Conservation (phyloP, 1,284 basidiomycete species). For the Fomitopsis pinicola region DNA sequence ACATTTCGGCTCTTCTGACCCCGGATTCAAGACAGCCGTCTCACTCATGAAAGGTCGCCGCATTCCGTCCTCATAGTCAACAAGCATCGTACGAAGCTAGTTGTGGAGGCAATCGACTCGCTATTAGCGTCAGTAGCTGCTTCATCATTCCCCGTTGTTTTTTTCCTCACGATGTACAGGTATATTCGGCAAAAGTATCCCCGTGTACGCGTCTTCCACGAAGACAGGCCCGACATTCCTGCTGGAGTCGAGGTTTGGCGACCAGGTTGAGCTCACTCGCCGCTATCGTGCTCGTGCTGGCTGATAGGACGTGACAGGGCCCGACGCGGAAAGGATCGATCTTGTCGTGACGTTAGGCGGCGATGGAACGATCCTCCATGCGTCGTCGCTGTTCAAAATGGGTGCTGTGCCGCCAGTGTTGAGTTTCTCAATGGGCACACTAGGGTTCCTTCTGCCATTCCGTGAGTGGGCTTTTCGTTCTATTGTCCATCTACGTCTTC, state of each 20-base stretch:
- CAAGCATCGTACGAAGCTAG: conserved; percentile 70
- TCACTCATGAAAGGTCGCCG: conserved; percentile 14
- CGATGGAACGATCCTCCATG: conserved; percentile 94
- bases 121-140: conserved; percentile 55
- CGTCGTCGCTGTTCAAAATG: conserved; percentile 86
- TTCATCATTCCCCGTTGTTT: no score
- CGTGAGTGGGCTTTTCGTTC: conserved; percentile 48
- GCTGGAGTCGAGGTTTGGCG: conserved; percentile 61
- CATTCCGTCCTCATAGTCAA: conserved; percentile 67
- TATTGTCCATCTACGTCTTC: not conserved
- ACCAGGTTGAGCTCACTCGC: conserved; percentile 37
- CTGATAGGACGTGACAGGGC: conserved; percentile 29
- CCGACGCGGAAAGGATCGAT: conserved; percentile 62
- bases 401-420: conserved; percentile 92
- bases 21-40: conserved; percentile 2
- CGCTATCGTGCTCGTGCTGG: not conserved
- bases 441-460: conserved; percentile 93
- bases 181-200: conserved; percentile 66
- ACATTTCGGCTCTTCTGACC: not conserved
- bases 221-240: conserved; percentile 65
- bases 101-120: conserved; percentile 68
- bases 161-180: conserved; percentile 29
- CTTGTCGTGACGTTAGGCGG: conserved; percentile 91
- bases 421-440: conserved; percentile 94
- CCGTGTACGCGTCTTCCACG: conserved; percentile 71